phyloP scores from a whole-genome alignment of 345 rosid genomes.

The Sonneratia alba region DNA sequence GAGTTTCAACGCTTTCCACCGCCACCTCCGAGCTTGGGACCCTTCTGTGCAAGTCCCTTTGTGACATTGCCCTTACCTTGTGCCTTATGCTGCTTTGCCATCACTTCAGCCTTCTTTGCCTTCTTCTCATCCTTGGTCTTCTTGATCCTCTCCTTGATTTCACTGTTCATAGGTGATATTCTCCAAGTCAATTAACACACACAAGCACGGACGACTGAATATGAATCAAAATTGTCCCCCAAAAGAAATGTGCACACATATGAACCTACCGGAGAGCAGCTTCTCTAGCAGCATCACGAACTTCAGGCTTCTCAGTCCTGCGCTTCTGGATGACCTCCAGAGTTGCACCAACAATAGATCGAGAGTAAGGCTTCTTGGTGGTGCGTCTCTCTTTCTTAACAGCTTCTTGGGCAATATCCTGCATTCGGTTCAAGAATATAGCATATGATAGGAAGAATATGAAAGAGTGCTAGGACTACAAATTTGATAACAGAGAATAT shows the following conservation, averaged over 20 bases:
- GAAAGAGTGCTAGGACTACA: no score
- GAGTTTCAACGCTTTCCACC: conserved; percentile 14
- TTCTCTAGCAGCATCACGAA: conserved; percentile 58
- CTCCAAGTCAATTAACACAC: neutral
- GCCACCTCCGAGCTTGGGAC: conserved; percentile 15
- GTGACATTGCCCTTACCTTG: conserved; percentile 9
- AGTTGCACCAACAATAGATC: conserved; percentile 69
- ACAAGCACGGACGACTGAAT: no score
- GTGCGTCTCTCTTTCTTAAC: conserved; percentile 48
- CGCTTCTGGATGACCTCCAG: conserved; percentile 64
- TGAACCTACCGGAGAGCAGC: conserved; percentile 41
- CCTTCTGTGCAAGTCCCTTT: conserved; percentile 14
- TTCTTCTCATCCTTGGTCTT: conserved; percentile 21
- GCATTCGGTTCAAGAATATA: neutral
- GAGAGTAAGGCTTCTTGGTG: conserved; percentile 58
- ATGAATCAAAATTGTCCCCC: neutral
- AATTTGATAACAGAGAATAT: no score
- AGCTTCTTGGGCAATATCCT: conserved; percentile 58
- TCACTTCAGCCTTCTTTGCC: conserved; percentile 16
- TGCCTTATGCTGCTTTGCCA: conserved; percentile 8
- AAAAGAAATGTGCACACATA: neutral
- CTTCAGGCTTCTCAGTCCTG: conserved; percentile 61
- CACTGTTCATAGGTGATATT: conserved; percentile 4
- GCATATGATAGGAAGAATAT: neutral
- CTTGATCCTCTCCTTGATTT: conserved; percentile 22